These are phyloP conservation scores for Suillus sp. DNA, from an alignment of 768 basidiomycete species.

Conservation along the genomic window DNA sequence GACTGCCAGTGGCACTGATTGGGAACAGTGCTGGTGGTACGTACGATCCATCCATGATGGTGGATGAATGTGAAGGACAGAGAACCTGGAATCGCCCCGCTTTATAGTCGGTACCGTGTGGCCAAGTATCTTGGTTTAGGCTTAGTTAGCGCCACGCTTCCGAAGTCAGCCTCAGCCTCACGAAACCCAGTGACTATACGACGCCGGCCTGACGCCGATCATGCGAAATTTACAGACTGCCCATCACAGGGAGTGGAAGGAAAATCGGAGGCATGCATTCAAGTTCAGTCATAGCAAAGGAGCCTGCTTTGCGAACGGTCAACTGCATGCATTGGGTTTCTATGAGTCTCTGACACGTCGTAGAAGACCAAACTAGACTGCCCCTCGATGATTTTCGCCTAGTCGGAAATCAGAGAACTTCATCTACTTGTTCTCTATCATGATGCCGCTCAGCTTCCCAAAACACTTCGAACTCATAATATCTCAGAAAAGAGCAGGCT, in stretches of 20 bases:
- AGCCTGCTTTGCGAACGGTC: too few species aligned
- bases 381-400: neutral
- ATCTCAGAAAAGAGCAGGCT: neutral
- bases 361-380: too few species aligned
- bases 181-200: too few species aligned
- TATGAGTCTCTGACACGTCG: too few species aligned
- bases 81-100: neutral
- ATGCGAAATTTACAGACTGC: too few species aligned
- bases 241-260: too few species aligned
- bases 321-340: too few species aligned
- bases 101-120: neutral
- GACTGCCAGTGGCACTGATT: neutral
- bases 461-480: neutral
- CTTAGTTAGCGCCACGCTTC: too few species aligned
- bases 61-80: constrained; percentile 1
- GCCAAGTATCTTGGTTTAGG: neutral
- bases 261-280: too few species aligned
- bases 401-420: neutral
- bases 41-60: neutral
- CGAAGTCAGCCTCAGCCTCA: too few species aligned
- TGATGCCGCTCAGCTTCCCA: neutral
- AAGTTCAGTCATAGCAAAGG: too few species aligned
- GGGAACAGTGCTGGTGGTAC: neutral
- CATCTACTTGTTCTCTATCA: neutral
- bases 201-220: too few species aligned